Evolutionary conservation across 1,284 basidiomycete genomes (phyloP), one percentile per base, ranked within the genome.

Genomic region (Marasmius sp.): DNA sequence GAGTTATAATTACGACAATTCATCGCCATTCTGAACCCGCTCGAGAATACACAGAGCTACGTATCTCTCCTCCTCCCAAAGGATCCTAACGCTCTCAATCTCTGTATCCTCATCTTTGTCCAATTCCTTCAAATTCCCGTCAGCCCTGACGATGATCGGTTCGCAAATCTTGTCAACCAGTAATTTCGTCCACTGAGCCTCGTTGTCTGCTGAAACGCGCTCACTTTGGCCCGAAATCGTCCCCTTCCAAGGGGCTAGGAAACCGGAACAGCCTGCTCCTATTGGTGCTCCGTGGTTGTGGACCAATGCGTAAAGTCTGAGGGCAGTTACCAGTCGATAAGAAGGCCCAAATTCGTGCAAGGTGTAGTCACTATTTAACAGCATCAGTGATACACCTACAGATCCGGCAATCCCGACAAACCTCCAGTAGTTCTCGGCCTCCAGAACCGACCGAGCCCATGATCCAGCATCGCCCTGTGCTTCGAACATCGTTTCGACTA

Each of bases 361-460:
- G 1, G 85, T 89, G 87, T 92, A 94, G 58, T 92, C 85, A 36
- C 93, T 93, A 38, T 57, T 47, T n/a, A 36, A 9, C 8, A 11
- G 16, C 16, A 38, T 33, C 16, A 38, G 34, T 37, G 36, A 9
- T 14, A 38, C 20, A 49, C 22, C 18, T 38, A 57, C 37, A 14
- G 16, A 43, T 41, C 58, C 14, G 20, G 61, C 5, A 70, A 77
- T 66, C 74, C 27, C 27, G 27, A 27, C 27, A 27, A 27, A 94
- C 93, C 86, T 85, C 89, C 90, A 93, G 68, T 94, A 95, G 6
- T 85, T 85, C 65, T 88, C 81, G 11, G 75, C 73, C 49, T 81
- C 71, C 37, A 95, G 77, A 3, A 81, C 67, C 22, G 76, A 70
- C 69, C 79, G 81, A 73, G 89, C 82, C 73, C 75, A 75, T 38